A percentile compares a stretch with the other conserved stretches of the same genome.
phyloP scores from a whole-genome alignment of 306 rosid species.

The Trifolium repens region DNA sequence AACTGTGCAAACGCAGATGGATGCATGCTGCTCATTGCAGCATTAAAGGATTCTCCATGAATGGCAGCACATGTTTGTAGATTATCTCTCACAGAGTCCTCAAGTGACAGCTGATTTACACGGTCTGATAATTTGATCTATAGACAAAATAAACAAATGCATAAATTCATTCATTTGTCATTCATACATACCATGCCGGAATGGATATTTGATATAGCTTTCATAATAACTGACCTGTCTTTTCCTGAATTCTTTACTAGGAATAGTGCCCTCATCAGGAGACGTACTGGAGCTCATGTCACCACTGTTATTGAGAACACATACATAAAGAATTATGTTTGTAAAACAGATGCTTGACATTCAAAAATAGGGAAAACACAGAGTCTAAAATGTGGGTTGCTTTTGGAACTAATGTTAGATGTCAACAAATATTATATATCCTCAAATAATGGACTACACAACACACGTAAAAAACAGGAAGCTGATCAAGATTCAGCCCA shows the following conservation, averaged over 20 bases:
- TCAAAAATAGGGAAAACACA: conserved; percentile 23
- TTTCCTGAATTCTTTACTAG: conserved; percentile 71
- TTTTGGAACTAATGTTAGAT: conserved; percentile 4
- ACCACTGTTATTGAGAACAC: conserved; percentile 58
- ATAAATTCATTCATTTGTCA: conserved; percentile 27
- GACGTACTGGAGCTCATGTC: conserved; percentile 64
- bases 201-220: conserved; percentile 24
- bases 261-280: conserved; percentile 62
- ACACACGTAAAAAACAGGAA: not conserved
- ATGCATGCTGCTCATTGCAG: conserved; percentile 83
- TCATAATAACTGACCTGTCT: conserved; percentile 69
- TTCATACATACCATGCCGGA: conserved; percentile 29
- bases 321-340: conserved; percentile 33
- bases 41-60: conserved; percentile 92
- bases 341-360: conserved; percentile 22
- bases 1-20: conserved; percentile 82
- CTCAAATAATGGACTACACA: not conserved
- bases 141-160: conserved; percentile 39
- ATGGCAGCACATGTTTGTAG: conserved; percentile 87
- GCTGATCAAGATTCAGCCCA: conserved; percentile 10
- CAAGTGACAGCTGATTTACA: conserved; percentile 81
- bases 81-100: conserved; percentile 82
- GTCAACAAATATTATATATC: conserved; percentile 2
- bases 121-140: conserved; percentile 88
- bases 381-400: conserved; percentile 14